Percentiles rank a stretch among this genome's conserved stretches.
phyloP scores from a whole-genome alignment of 495 filamentous ascomycete genomes.

The Lepraria neglecta region DNA sequence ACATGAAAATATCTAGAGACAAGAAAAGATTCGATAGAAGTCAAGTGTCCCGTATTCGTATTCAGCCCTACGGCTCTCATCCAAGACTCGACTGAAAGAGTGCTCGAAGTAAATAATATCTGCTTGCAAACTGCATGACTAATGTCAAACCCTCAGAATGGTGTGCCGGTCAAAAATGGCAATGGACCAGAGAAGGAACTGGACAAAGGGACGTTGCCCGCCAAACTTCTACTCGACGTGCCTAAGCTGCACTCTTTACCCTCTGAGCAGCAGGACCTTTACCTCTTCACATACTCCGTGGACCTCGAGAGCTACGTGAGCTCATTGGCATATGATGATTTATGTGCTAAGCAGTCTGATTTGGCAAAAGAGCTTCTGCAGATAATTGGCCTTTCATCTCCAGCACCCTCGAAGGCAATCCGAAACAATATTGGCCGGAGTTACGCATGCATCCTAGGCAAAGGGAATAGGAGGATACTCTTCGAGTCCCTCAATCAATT shows the following conservation, averaged over 20 bases:
- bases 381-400: slow-evolving; percentile 78
- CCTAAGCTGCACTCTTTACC: slow-evolving; percentile 81
- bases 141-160: slow-evolving; percentile 25
- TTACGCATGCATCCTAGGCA: slow-evolving; percentile 75
- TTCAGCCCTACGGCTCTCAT: neutral
- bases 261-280: slow-evolving; percentile 92
- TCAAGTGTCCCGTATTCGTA: slow-evolving; percentile 2
- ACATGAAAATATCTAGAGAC: neutral
- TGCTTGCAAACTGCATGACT: neutral
- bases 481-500: slow-evolving; percentile 94
- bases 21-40: neutral
- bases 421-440: slow-evolving; percentile 81
- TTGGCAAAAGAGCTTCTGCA: slow-evolving; percentile 87
- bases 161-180: slow-evolving; percentile 18
- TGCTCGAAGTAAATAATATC: neutral
- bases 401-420: slow-evolving; percentile 79
- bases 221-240: slow-evolving; percentile 64
- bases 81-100: neutral
- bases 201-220: slow-evolving; percentile 8
- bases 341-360: slow-evolving; percentile 79
- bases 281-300: slow-evolving; percentile 82
- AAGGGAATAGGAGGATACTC: slow-evolving; percentile 83
- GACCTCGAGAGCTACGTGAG: slow-evolving; percentile 76
- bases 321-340: slow-evolving; percentile 63
- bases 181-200: neutral